Conservation (phyloP, 225 moss, liverwort and hornwort species). For the Climacium dendroides region DNA sequence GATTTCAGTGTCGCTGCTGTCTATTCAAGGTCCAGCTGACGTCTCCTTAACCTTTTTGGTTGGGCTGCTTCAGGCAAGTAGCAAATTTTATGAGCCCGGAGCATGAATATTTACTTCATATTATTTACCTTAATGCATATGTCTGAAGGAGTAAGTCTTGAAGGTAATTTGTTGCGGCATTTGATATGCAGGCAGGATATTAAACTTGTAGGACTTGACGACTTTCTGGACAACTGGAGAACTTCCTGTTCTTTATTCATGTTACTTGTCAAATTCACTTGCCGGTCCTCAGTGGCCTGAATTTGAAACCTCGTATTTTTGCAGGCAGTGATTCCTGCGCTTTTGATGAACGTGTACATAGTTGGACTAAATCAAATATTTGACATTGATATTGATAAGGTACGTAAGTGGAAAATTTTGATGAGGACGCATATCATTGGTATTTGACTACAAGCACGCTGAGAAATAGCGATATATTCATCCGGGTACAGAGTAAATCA, state of each 20-base stretch:
- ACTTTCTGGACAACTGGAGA: neutral
- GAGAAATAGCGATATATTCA: neutral
- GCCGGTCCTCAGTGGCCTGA: neutral
- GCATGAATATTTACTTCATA: neutral
- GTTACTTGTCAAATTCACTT: neutral
- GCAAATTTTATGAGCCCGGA: neutral
- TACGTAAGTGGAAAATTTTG: neutral
- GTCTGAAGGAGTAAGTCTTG: neutral
- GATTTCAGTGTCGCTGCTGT: constrained; percentile 63
- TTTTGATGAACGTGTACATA: constrained; percentile 85
- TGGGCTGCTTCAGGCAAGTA: constrained; percentile 61
- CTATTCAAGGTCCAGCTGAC: constrained; percentile 56
- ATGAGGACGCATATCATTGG: neutral
- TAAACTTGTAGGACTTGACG: neutral
- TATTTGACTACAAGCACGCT: neutral
- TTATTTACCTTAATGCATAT: neutral
- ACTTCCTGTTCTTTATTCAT: neutral
- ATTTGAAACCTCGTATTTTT: neutral
- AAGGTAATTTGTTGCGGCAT: neutral
- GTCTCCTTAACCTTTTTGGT: constrained; percentile 46
- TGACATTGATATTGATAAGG: constrained; percentile 87
- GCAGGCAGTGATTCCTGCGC: constrained; percentile 64
- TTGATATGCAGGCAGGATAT: neutral
- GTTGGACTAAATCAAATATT: constrained; percentile 85
- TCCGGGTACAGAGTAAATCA: neutral